Base-by-base conservation (phyloP, 805 yeast genomes). In the Isabelozyma pseudorhagii region DNA sequence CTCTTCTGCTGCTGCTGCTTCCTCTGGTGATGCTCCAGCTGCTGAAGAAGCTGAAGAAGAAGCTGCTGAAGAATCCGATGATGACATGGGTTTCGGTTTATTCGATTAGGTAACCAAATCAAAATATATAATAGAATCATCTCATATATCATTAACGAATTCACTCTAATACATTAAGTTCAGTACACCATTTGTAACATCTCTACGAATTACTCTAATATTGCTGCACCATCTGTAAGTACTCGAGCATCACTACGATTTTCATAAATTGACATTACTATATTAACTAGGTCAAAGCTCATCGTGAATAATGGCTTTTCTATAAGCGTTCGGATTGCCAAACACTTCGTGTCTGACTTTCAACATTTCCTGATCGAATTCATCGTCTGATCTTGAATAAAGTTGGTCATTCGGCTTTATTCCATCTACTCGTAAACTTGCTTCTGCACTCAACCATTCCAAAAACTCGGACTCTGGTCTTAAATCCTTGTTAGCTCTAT, bases 1-100 rank as follows among this genome's bases (percentile, higher is more conserved):
- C 46, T 56, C 55, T 48, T 62, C 56, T 54, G 62, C 58, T 51
- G 58, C 63, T 48, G 59, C 68, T 48, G 55, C 63, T 49, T 56
- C 62, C 47, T 58, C 61, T 46, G 56, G 57, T 44, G 62, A 52
- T 44, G 59, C 45, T 25, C 61, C 53, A 46, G 66, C 62, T 49
- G 66, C 61, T 43, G 68, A 58, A 38, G 71, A 56, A 52, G 65
- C 54, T 55, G 89, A 74, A 62, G 87, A 77, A 67, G 92, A 79
- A 66, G 89, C 75, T 60, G 85, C 69, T 61, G 87, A 72, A 66
- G 85, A 81, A 71, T 81, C 82, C 60, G 89, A 83, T 66, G 82
- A 77, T 59, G 93, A 86, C 78, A 86, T 88, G 96, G 96, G 96
- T 67, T 84, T 87, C 85, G 96, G 96, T 83, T 88, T 94, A 78